A percentile compares a stretch with the other conserved stretches of the same genome.
Evolutionary conservation across 2,329 filamentous ascomycete species (phyloP).

Genomic region (Podosphaera leucotricha): DNA sequence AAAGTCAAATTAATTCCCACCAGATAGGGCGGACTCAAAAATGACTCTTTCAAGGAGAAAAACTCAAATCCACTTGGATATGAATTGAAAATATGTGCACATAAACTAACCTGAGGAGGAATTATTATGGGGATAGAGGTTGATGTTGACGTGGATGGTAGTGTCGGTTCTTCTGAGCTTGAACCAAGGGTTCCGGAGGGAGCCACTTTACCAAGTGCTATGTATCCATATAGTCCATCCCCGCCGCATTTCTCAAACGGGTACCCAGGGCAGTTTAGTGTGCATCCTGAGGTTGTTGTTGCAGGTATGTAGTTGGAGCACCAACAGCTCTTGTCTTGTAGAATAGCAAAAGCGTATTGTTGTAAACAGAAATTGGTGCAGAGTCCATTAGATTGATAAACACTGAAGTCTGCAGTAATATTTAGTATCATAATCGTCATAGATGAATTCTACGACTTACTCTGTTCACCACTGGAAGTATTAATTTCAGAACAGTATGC

Average conservation of each 20-base stretch:
- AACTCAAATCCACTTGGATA: not conserved
- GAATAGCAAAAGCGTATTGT: constrained; percentile 41
- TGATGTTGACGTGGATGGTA: constrained; percentile 1
- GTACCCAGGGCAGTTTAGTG: constrained; percentile 42
- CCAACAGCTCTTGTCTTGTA: constrained; percentile 45
- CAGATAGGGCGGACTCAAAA: constrained; percentile 4
- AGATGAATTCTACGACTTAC: constrained; percentile 17
- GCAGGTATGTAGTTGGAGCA: constrained; percentile 46
- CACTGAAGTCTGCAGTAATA: constrained; percentile 24
- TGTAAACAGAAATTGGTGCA: constrained; percentile 35
- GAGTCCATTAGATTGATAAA: constrained; percentile 45
- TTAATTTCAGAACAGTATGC: constrained; percentile 24
- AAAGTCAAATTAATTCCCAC: constrained; percentile 15
- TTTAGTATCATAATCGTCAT: constrained; percentile 1
- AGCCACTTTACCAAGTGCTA: constrained; percentile 23
- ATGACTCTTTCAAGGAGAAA: not conserved
- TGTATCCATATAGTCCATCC: constrained; percentile 37
- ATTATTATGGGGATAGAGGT: constrained; percentile 10
- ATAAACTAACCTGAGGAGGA: not conserved
- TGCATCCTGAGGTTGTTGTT: constrained; percentile 25
- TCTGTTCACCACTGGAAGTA: constrained; percentile 20
- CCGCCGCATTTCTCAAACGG: constrained; percentile 42
- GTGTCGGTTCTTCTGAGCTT: constrained; percentile 2
- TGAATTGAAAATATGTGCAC: not conserved
- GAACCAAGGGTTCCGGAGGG: constrained; percentile 31